A percentile compares a stretch with the other conserved stretches of the same genome.
Evolutionary conservation across 163 green algal genomes (phyloP).

Genomic region (Trebouxiophyceae sp.): DNA sequence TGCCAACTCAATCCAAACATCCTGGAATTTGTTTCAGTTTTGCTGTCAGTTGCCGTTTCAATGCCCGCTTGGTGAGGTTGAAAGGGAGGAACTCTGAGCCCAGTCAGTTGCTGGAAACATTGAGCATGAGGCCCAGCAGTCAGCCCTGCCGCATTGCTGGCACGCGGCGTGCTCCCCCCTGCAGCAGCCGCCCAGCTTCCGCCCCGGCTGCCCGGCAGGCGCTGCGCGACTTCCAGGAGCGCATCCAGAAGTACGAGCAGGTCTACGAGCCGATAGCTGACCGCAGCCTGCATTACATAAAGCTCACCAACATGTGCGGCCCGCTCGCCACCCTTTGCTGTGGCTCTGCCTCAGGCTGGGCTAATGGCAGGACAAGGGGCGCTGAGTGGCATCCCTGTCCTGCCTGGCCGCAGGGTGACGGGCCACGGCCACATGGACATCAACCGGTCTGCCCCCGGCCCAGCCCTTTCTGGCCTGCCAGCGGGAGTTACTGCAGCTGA

Average conservation of each 20-base stretch:
- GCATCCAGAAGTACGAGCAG: constrained; percentile 79
- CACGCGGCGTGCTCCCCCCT: background rate
- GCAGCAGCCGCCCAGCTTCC: background rate
- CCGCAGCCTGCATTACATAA: constrained; percentile 84
- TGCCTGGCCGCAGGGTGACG: constrained; percentile 38
- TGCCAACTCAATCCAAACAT: too few species aligned
- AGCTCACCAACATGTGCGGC: constrained; percentile 84
- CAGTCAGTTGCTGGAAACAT: background rate
- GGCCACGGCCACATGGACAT: constrained; percentile 79
- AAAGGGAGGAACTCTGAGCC: background rate
- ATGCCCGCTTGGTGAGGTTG: constrained; percentile 4
- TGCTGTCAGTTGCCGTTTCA: too few species aligned
- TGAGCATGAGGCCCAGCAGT: too few species aligned
- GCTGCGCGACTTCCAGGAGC: constrained; percentile 67
- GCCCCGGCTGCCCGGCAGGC: constrained; percentile 47
- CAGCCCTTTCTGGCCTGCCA: too few species aligned
- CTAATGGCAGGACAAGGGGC: too few species aligned
- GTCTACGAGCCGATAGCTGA: constrained; percentile 85
- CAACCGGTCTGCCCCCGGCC: constrained; percentile 50
- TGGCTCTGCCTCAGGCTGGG: too few species aligned
- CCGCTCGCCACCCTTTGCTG: too few species aligned
- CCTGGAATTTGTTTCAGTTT: too few species aligned
- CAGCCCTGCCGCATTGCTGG: too few species aligned
- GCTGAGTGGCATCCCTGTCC: too few species aligned
- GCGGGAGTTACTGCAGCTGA: too few species aligned